A percentile compares a stretch with the other conserved stretches of the same genome.
Conservation (phyloP, 1,139 yeast species). For the Suhomyces chickasaworum region DNA sequence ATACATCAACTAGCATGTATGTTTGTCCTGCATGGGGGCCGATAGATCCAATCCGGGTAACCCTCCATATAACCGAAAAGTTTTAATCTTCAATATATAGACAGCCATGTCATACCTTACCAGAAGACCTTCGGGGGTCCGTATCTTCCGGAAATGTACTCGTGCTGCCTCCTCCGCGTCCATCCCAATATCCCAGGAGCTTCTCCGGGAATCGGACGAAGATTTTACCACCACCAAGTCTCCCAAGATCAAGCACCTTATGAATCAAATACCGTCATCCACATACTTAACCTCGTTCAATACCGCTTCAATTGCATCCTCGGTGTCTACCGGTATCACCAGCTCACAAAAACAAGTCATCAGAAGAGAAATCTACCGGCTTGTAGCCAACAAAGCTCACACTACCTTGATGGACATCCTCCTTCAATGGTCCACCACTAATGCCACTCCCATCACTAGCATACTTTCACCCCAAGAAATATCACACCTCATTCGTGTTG, state of each 20-base stretch:
- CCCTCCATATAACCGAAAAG: slow-evolving; percentile 6
- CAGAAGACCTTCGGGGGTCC: slow-evolving; percentile 8
- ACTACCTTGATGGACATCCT: slow-evolving; percentile 26
- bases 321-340: background rate
- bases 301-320: background rate
- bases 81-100: background rate
- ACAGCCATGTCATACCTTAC: slow-evolving; percentile 9
- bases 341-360: slow-evolving; percentile 6
- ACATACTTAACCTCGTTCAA: slow-evolving; percentile 12
- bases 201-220: slow-evolving; percentile 1
- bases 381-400: slow-evolving; percentile 23
- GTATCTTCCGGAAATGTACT: background rate
- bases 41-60: slow-evolving; percentile 2
- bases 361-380: slow-evolving; percentile 21
- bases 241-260: slow-evolving; percentile 6
- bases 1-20: too few species aligned
- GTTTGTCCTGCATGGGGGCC: background rate
- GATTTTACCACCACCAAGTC: slow-evolving; percentile 1
- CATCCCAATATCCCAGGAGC: slow-evolving; percentile 6
- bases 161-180: slow-evolving; percentile 10
- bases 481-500: slow-evolving; percentile 26
- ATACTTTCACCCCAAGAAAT: slow-evolving; percentile 26
- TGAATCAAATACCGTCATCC: slow-evolving; percentile 13
- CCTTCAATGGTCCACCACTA: slow-evolving; percentile 20
- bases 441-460: slow-evolving; percentile 12